Conservation (phyloP, 345 rosid species). For the Zanthoxylum bungeanum region DNA sequence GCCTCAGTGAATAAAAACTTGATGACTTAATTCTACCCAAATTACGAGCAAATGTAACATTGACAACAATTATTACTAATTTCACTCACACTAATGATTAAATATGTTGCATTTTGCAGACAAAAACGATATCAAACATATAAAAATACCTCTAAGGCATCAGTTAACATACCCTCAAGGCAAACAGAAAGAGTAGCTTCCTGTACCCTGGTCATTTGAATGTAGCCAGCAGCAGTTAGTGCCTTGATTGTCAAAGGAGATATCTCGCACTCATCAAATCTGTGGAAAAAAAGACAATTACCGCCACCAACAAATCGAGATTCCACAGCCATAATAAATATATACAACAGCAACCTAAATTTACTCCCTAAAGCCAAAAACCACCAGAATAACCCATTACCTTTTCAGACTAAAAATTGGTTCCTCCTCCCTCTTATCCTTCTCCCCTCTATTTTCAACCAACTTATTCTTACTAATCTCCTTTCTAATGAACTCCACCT, state of each 20-base stretch:
- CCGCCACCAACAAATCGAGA: constrained; percentile 11
- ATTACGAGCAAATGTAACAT: not conserved
- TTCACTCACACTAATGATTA: not conserved
- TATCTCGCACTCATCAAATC: constrained; percentile 77
- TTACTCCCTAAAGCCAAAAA: not conserved
- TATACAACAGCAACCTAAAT: not conserved
- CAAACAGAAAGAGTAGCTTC: constrained; percentile 72
- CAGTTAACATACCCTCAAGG: constrained; percentile 55
- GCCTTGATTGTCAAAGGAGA: constrained; percentile 83
- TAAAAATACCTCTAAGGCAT: not conserved
- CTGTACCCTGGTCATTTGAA: constrained; percentile 86
- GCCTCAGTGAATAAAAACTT: not conserved
- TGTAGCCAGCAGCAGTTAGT: constrained; percentile 71
- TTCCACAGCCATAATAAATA: not conserved
- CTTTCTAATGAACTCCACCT: constrained; percentile 54
- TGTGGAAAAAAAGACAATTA: constrained; percentile 25
- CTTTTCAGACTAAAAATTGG: constrained; percentile 62
- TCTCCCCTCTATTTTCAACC: constrained; percentile 30
- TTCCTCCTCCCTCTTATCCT: constrained; percentile 32
- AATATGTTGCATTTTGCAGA: not conserved
- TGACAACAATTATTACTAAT: not conserved
- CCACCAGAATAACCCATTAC: constrained; percentile 17
- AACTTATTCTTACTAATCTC: constrained; percentile 48
- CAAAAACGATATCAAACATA: not conserved
- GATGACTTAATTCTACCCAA: not conserved